Conservation (phyloP, 176 grass and related monocot genomes). For the Elymus sibiricus region DNA sequence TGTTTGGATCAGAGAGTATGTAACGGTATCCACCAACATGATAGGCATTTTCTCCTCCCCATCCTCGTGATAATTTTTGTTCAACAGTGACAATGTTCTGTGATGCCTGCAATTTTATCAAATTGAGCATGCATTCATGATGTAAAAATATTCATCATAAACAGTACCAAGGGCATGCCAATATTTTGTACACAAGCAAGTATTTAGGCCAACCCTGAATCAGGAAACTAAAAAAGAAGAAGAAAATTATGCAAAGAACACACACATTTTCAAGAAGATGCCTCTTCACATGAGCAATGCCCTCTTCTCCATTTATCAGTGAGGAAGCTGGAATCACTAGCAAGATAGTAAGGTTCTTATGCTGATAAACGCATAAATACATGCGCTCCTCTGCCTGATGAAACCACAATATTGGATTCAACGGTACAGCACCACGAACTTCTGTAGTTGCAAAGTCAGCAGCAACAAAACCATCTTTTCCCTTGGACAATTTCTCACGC, state of each 20-base stretch:
- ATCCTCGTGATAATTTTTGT: slow-evolving; percentile 83
- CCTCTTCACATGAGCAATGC: slow-evolving; percentile 68
- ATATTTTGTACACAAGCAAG: slow-evolving; percentile 1
- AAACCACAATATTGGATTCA: slow-evolving; percentile 71
- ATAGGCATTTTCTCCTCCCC: slow-evolving; percentile 97
- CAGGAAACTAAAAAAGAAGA: neutral
- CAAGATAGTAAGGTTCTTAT: slow-evolving; percentile 68
- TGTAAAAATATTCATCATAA: slow-evolving; percentile 7
- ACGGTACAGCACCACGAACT: slow-evolving; percentile 36
- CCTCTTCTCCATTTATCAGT: slow-evolving; percentile 74
- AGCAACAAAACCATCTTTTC: slow-evolving; percentile 87
- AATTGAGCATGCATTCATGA: slow-evolving; percentile 39
- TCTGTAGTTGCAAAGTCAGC: slow-evolving; percentile 51
- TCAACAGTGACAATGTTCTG: slow-evolving; percentile 72
- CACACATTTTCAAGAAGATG: slow-evolving; percentile 88
- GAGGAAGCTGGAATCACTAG: slow-evolving; percentile 73
- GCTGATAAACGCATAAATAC: slow-evolving; percentile 90
- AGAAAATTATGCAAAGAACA: slow-evolving; percentile 7
- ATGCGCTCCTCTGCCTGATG: slow-evolving; percentile 69
- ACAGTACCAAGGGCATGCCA: neutral
- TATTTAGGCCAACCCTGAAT: neutral
- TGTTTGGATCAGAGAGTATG: slow-evolving; percentile 67
- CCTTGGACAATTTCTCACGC: slow-evolving; percentile 77
- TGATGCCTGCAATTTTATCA: slow-evolving; percentile 59
- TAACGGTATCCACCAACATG: slow-evolving; percentile 94